Conservation (phyloP, 345 rosid genomes). For the Populus ilicifolia region DNA sequence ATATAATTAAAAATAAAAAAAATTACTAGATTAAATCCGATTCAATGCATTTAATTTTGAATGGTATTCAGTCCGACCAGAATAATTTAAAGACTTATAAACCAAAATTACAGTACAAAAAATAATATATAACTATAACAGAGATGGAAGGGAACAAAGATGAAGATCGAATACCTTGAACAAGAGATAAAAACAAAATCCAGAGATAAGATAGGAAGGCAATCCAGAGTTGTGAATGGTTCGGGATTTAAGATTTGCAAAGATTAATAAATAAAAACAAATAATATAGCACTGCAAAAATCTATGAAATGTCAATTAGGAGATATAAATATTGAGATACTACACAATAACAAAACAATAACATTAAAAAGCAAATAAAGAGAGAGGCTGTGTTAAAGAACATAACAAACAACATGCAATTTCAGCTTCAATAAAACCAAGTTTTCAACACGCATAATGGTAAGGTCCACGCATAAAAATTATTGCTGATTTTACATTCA, state of each 20-base stretch:
- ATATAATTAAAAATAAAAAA: too few relatives aligned
- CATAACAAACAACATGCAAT: too few relatives aligned
- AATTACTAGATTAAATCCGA: too few relatives aligned
- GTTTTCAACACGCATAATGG: too few relatives aligned
- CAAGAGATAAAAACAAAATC: constrained; percentile 12
- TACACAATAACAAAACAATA: background rate
- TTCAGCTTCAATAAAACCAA: too few relatives aligned
- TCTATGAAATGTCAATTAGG: constrained; percentile 37
- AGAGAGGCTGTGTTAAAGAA: constrained; percentile 4
- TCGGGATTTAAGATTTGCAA: constrained; percentile 25
- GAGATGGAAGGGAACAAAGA: constrained; percentile 6
- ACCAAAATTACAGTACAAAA: background rate
- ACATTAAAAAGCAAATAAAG: constrained; percentile 6
- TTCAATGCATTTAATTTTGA: too few relatives aligned
- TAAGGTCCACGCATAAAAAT: too few relatives aligned
- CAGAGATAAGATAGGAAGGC: constrained; percentile 23
- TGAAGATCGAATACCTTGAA: constrained; percentile 42
- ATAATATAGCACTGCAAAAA: constrained; percentile 14
- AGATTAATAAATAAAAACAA: background rate
- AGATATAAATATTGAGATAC: constrained; percentile 3
- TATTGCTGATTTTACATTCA: too few relatives aligned
- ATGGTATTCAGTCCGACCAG: too few relatives aligned
- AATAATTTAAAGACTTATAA: background rate
- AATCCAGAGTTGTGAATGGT: constrained; percentile 7
- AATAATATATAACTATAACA: background rate